These are phyloP conservation scores for Trametes cubensis DNA, from an alignment of 768 basidiomycete genomes.

Conservation along the genomic window DNA sequence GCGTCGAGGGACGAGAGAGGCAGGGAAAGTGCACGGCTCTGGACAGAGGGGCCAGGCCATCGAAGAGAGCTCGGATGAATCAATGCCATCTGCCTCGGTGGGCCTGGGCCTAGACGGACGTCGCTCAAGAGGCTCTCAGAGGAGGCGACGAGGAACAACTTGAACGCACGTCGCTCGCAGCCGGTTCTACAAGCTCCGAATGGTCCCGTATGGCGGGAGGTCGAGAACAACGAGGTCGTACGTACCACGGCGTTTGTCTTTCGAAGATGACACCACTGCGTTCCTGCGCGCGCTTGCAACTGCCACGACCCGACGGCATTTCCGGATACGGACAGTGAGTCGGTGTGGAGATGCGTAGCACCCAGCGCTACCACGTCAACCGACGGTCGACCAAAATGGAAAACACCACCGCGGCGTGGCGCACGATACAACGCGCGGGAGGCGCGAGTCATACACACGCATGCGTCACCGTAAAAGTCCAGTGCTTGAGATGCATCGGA, in stretches of 20 bases:
- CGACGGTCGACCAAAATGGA: background rate
- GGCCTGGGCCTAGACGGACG: constrained; percentile 1
- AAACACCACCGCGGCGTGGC: background rate
- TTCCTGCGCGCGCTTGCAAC: no score
- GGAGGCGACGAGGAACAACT: no score
- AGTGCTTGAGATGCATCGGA: background rate
- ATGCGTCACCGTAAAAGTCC: background rate
- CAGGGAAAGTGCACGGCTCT: background rate
- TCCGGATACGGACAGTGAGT: constrained; percentile 2
- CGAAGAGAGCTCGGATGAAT: background rate
- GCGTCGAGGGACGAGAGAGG: background rate
- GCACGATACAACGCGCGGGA: no score
- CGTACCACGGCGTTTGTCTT: background rate
- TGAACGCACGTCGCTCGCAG: no score
- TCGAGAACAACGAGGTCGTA: constrained; percentile 8
- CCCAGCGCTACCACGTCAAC: background rate
- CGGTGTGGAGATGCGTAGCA: background rate
- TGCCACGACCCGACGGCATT: background rate
- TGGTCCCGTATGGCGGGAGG: constrained; percentile 2
- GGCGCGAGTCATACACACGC: background rate
- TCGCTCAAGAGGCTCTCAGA: no score
- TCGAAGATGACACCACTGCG: background rate
- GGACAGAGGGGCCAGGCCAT: background rate
- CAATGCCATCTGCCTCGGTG: background rate
- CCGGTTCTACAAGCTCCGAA: no score